Percentiles rank a stretch among this genome's conserved stretches.
phyloP scores from a whole-genome alignment of 164 flowering plant species.

The Dillenia suffruticosa region DNA sequence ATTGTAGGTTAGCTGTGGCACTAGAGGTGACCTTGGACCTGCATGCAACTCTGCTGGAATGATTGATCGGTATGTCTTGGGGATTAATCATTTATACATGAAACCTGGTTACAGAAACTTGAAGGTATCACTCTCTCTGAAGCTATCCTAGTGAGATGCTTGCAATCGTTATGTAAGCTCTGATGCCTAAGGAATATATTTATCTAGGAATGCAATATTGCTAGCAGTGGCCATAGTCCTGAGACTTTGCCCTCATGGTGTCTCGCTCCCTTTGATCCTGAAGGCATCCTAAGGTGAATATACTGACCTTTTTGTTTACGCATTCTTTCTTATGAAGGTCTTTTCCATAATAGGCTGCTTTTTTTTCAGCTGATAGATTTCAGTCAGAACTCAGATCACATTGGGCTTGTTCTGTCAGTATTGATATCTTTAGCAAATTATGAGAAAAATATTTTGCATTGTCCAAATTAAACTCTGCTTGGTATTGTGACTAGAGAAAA shows the following conservation, averaged over 20 bases:
- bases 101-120: constrained; percentile 61
- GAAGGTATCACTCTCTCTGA: constrained; percentile 34
- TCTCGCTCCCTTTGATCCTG: constrained; percentile 76
- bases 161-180: background rate
- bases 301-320: background rate
- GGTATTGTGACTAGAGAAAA: too few relatives aligned
- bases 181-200: constrained; percentile 5
- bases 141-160: background rate
- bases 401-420: too few relatives aligned
- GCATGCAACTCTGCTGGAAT: constrained; percentile 76
- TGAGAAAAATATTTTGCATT: too few relatives aligned
- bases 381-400: too few relatives aligned
- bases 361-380: background rate
- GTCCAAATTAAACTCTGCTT: too few relatives aligned
- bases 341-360: background rate
- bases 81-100: constrained; percentile 47
- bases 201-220: constrained; percentile 49
- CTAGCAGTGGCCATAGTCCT: constrained; percentile 27
- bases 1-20: constrained; percentile 55
- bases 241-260: constrained; percentile 67
- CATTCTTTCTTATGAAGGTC: background rate
- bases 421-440: too few relatives aligned
- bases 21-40: constrained; percentile 70
- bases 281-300: constrained; percentile 69
- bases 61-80: constrained; percentile 64